Evolutionary conservation across 306 rosid genomes (phyloP), one percentile per base, ranked within the genome.

Genomic region (Cucumis hystrix): DNA sequence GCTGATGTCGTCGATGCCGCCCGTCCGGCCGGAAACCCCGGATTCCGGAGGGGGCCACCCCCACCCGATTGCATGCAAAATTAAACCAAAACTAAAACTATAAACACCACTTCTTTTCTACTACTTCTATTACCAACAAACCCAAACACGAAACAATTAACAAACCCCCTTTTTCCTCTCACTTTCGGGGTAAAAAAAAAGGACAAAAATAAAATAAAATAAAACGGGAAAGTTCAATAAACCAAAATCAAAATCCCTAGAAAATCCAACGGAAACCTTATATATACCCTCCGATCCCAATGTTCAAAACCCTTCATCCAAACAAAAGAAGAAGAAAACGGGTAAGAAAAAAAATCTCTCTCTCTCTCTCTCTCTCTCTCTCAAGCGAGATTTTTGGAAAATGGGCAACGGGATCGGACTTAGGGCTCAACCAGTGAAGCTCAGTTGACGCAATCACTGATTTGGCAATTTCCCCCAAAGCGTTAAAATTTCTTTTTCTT

Each of bases 21-120:
- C 86, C 94, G 82, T 37, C 96, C 98, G 0, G 82, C 88, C 86
- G 92, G 88, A 39, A 93, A 81, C 0, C 90, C 91, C 20, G 89
- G 86, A 65, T 88, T 92, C 91, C 98, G 91, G 84, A 96, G 65
- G 77, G 93, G 89, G 60, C 92, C 96, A 68, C 86, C 89, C 39
- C 92, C 96, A 73, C 87, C 90, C 71, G 97, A 87, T 78, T 92
- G 98, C 98, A 94, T 94, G 86, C 87, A 83, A 80, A 76, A 78
- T 84, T 81, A 71, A 64, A 83, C 82, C 86, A 76, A 82, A 64
- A 87, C 79, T 82, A 79, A 80, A 67, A 49, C 76, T 66, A 66
- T 16, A 3, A 66, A 66, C 72, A 66, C 20, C 52, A n/a, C 72
- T 66, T 66, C 49, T 5, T 64, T 39, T 33, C 37, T 33, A 33